Evolutionary conservation across 495 filamentous ascomycete genomes (phyloP).

Genomic region (Annulohypoxylon nitens): DNA sequence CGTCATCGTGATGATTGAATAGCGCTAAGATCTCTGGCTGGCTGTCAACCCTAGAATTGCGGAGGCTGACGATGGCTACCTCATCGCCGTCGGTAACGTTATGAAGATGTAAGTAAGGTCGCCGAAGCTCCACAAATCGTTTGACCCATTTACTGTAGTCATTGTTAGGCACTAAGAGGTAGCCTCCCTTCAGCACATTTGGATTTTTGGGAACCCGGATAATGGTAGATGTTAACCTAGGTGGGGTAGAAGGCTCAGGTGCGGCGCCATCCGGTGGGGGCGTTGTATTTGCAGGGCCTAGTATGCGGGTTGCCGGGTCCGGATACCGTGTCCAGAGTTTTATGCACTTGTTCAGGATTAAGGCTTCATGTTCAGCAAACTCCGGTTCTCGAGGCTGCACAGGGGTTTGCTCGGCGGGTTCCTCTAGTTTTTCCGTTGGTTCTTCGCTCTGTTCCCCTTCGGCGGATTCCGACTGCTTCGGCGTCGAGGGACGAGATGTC

Average conservation of each 20-base stretch:
- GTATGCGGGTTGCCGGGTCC: conserved; percentile 78
- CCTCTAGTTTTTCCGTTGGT: conserved; percentile 24
- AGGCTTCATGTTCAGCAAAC: conserved; percentile 66
- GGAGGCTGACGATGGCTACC: conserved; percentile 85
- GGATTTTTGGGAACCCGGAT: conserved; percentile 79
- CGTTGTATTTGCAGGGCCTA: conserved; percentile 79
- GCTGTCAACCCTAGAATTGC: conserved; percentile 86
- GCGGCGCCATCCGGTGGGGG: conserved; percentile 77
- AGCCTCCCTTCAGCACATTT: conserved; percentile 82
- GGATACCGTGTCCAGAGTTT: conserved; percentile 82
- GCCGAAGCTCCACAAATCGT: conserved; percentile 91
- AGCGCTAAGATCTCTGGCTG: conserved; percentile 87
- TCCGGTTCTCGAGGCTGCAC: conserved; percentile 53
- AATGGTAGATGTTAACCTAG: conserved; percentile 75
- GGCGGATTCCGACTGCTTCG: conserved; percentile 38
- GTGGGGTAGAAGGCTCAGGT: conserved; percentile 51
- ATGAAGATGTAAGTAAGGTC: conserved; percentile 93
- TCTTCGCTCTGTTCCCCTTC: conserved; percentile 33
- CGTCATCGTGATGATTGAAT: conserved; percentile 64
- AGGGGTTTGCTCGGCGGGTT: conserved; percentile 27
- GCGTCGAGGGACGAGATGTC: conserved; percentile 53
- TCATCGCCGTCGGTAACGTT: conserved; percentile 88
- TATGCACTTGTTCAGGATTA: conserved; percentile 77
- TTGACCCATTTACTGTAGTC: conserved; percentile 86
- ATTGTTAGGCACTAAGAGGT: conserved; percentile 81